These are phyloP conservation scores for Barbarea vulgaris DNA, from an alignment of 345 rosid species.

Conservation along the genomic window DNA sequence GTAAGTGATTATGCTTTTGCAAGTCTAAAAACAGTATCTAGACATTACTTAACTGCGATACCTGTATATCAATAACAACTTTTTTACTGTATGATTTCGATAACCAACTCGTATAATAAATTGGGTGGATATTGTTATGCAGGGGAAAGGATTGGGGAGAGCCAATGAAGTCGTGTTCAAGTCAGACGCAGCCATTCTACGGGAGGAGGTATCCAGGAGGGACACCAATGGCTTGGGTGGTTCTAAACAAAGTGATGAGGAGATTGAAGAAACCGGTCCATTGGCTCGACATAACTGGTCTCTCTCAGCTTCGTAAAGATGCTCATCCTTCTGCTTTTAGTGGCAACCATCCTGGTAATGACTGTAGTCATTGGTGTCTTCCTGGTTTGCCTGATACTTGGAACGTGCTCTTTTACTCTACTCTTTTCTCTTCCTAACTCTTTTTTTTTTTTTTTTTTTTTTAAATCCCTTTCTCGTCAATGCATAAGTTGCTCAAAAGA, in stretches of 20 bases:
- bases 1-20: too few relatives aligned
- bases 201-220: slow-evolving; percentile 79
- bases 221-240: slow-evolving; percentile 62
- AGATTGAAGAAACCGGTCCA: slow-evolving; percentile 74
- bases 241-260: slow-evolving; percentile 68
- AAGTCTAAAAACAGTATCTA: neutral
- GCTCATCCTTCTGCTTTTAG: slow-evolving; percentile 75
- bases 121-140: neutral
- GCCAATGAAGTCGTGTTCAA: slow-evolving; percentile 60
- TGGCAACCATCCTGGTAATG: slow-evolving; percentile 48
- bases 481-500: slow-evolving; percentile 22
- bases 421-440: slow-evolving; percentile 44
- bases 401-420: slow-evolving; percentile 69
- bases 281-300: slow-evolving; percentile 65
- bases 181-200: slow-evolving; percentile 63
- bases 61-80: too few relatives aligned
- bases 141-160: slow-evolving; percentile 90
- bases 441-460: too few relatives aligned
- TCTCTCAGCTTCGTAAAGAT: slow-evolving; percentile 70
- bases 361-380: slow-evolving; percentile 96
- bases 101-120: neutral
- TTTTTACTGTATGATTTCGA: too few relatives aligned
- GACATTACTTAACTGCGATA: neutral
- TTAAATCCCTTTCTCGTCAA: neutral
- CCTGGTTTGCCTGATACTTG: slow-evolving; percentile 97